Conservation (phyloP, 2,329 filamentous ascomycete species). For the Blastomyces emzantsi region DNA sequence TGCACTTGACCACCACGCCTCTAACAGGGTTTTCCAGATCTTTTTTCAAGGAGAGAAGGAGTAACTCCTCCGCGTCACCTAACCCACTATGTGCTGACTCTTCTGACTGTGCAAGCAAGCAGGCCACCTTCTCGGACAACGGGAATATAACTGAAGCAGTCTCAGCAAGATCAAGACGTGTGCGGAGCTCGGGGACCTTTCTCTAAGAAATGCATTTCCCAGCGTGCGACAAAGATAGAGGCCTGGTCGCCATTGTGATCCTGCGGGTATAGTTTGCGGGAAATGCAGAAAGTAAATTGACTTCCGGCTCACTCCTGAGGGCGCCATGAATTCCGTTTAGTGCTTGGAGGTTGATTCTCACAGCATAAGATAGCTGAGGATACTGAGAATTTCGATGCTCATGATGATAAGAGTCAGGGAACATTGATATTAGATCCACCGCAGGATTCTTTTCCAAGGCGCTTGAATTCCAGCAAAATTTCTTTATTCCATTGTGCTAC, state of each 20-base stretch:
- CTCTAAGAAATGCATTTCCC: too few relatives aligned
- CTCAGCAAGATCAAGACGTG: too few relatives aligned
- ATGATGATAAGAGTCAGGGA: constrained; percentile 16
- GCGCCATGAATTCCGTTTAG: constrained; percentile 15
- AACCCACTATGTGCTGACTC: too few relatives aligned
- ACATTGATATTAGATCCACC: constrained; percentile 21
- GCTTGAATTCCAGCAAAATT: constrained; percentile 17
- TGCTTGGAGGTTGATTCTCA: constrained; percentile 16
- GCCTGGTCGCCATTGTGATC: constrained; percentile 14
- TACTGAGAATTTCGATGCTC: constrained; percentile 16
- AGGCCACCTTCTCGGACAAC: too few relatives aligned
- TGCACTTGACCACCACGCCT: constrained; percentile 22
- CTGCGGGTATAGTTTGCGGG: constrained; percentile 19
- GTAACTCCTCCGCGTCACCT: too few relatives aligned
- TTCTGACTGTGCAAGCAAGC: too few relatives aligned
- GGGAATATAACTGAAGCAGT: too few relatives aligned
- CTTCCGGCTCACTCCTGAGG: constrained; percentile 14
- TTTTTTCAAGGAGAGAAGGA: constrained; percentile 9
- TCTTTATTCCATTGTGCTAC: not conserved
- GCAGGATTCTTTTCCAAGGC: constrained; percentile 19
- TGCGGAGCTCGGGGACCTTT: too few relatives aligned
- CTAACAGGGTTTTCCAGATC: constrained; percentile 19
- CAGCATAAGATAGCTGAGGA: constrained; percentile 14
- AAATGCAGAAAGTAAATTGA: constrained; percentile 19
- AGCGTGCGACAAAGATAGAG: too few relatives aligned